These are phyloP conservation scores for Gastrodia elata DNA, from an alignment of 106 monocot species.

Conservation along the genomic window DNA sequence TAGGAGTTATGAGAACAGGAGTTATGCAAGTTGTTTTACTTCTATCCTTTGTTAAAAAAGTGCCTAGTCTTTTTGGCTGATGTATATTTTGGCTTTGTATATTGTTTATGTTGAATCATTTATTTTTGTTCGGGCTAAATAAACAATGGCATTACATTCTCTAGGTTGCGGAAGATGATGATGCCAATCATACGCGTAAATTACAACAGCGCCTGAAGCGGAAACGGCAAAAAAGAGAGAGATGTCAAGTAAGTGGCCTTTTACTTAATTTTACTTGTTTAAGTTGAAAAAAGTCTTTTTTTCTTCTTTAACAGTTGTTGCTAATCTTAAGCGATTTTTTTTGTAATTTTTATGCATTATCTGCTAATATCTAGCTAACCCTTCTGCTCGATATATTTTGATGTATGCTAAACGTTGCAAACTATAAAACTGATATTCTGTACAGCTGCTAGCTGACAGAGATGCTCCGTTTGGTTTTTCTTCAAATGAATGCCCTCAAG, in stretches of 20 bases:
- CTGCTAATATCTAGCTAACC: background rate
- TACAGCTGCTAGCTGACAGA: conserved; percentile 18
- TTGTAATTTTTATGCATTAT: background rate
- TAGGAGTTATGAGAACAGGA: too few relatives aligned
- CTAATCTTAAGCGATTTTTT: background rate
- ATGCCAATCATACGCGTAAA: conserved; percentile 42
- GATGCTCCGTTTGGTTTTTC: background rate
- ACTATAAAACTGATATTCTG: background rate
- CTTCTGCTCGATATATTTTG: background rate
- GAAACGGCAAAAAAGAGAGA: conserved; percentile 31
- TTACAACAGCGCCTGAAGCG: conserved; percentile 55
- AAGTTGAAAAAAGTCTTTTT: background rate
- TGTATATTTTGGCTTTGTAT: background rate
- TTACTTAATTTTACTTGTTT: background rate
- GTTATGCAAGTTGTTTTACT: background rate
- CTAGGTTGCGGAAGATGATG: conserved; percentile 94
- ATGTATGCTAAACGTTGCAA: background rate
- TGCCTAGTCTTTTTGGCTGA: background rate
- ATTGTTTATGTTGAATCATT: background rate
- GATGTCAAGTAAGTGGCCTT: conserved; percentile 23
- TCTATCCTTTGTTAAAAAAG: background rate
- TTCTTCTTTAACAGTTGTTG: background rate
- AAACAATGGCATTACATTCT: background rate
- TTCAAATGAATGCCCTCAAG: conserved; percentile 7
- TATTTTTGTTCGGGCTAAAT: background rate